Evolutionary conservation across 2,329 filamentous ascomycete species (phyloP), one percentile per base, ranked within the genome.

Genomic region (Blastomyces gilchristii): DNA sequence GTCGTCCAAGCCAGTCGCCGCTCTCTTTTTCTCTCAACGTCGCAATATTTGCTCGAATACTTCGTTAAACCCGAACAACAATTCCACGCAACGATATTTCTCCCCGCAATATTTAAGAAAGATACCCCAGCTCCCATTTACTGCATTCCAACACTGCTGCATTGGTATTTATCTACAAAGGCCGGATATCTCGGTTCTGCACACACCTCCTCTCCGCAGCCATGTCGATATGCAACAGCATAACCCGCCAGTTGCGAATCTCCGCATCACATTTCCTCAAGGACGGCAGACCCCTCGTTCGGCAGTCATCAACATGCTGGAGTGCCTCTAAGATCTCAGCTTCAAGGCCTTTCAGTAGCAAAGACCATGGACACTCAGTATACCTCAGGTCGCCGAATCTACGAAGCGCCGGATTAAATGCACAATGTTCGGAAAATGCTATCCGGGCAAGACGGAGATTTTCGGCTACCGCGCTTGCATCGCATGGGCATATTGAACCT

Each of bases 401-500:
- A 61, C 63, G 56, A 65, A 63, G 45, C 61, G 43, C 31, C 18
- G 61, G 41, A 58, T 28, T 28, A 43, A 41, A 28, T 61, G 41
- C 25, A 45, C 39, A 34, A 57, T 22, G 31, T 57, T 37, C 60
- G 43, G 68, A 68, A 62, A 66, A 67, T 62, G 66, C 72, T 60
- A 69, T 71, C 49, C 61, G 65, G 43, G 70, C 69, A 41, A 70
- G 71, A 58, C 72, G 87, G 71, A 75, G 74, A 62, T 94, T 97
- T 74, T 88, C 88, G 52, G 84, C 82, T 12, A 87, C 87, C 4
- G 72, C 83, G 12, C 71, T 79, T 63, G 75, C 78, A 62, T 78
- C 75, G 59, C 94, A 99, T 75, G 91, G 89, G 57, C 90, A 97
- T 74, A 78, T 97, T 69, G 85, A 87, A 63, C 84, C 89, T 39